phyloP scores from a whole-genome alignment of 2,329 filamentous ascomycete species.

The Cordyceps pruinosa region DNA sequence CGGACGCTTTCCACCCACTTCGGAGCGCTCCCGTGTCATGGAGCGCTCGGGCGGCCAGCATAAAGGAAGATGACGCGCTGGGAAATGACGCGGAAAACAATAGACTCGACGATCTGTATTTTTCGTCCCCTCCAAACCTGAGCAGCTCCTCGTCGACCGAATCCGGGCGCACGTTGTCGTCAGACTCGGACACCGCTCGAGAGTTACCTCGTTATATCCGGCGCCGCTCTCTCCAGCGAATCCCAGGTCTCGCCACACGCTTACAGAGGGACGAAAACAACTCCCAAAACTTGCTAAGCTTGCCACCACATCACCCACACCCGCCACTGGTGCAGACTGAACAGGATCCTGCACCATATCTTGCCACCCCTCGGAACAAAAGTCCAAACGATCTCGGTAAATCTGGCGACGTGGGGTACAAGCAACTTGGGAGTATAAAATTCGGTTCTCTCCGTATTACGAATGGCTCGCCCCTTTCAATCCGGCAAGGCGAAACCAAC shows the following conservation, averaged over 20 bases:
- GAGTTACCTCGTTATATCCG: slow-evolving; percentile 4
- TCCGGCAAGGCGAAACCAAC: slow-evolving; percentile 26
- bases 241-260: slow-evolving; percentile 7
- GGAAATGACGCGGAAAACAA: neutral
- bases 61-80: neutral
- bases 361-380: neutral
- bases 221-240: slow-evolving; percentile 1
- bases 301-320: neutral
- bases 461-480: slow-evolving; percentile 50
- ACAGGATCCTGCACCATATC: neutral
- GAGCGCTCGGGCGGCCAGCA: slow-evolving; percentile 5
- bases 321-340: neutral
- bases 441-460: slow-evolving; percentile 56
- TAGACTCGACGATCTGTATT: neutral
- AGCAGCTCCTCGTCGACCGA: slow-evolving; percentile 6
- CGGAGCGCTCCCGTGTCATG: slow-evolving; percentile 7
- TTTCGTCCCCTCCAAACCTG: neutral
- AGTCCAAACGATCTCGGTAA: slow-evolving; percentile 24
- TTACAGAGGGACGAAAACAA: neutral
- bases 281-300: neutral
- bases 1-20: slow-evolving; percentile 5
- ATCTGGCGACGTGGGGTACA: slow-evolving; percentile 50
- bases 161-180: slow-evolving; percentile 2
- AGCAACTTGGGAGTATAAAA: slow-evolving; percentile 55
- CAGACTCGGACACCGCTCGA: neutral